These are phyloP conservation scores for Sarocladiaceae sp. DNA, from an alignment of 2,329 filamentous ascomycete genomes.

Conservation along the genomic window DNA sequence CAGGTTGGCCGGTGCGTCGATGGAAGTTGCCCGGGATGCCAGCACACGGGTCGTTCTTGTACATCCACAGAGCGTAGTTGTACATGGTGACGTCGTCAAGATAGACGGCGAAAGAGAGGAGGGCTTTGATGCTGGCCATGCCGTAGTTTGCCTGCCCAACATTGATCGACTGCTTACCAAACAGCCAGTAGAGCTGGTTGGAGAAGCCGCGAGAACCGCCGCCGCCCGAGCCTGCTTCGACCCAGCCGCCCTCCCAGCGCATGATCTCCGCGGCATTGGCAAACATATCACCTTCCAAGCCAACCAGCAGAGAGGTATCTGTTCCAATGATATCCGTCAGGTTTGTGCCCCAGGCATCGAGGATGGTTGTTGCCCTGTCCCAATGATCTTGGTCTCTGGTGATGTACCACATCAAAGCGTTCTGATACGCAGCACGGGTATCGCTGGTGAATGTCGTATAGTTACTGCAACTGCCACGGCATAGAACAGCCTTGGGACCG, in stretches of 20 bases:
- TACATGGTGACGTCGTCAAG: slow-evolving; percentile 33
- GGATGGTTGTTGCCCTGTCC: slow-evolving; percentile 25
- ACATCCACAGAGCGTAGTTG: slow-evolving; percentile 32
- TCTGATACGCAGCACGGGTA: slow-evolving; percentile 31
- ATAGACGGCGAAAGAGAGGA: slow-evolving; percentile 33
- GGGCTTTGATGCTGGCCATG: slow-evolving; percentile 31
- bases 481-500: slow-evolving; percentile 23
- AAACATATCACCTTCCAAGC: slow-evolving; percentile 31
- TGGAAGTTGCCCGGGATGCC: slow-evolving; percentile 25
- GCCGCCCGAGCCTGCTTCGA: slow-evolving; percentile 25
- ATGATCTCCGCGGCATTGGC: slow-evolving; percentile 38
- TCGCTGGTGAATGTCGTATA: slow-evolving; percentile 30
- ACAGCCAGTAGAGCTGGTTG: slow-evolving; percentile 34
- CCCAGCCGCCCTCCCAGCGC: slow-evolving; percentile 35
- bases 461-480: slow-evolving; percentile 26
- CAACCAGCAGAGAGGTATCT: slow-evolving; percentile 29
- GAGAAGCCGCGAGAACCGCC: slow-evolving; percentile 30
- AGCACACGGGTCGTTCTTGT: slow-evolving; percentile 29
- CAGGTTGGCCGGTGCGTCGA: slow-evolving; percentile 25
- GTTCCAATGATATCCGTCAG: slow-evolving; percentile 26
- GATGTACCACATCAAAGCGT: slow-evolving; percentile 37
- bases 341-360: slow-evolving; percentile 29
- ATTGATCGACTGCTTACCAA: slow-evolving; percentile 29
- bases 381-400: slow-evolving; percentile 29
- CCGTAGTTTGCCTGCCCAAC: slow-evolving; percentile 37